Evolutionary conservation across 139 green algal genomes (phyloP), one percentile per base, ranked within the genome.

Genomic region (Tetraselmis striata): DNA sequence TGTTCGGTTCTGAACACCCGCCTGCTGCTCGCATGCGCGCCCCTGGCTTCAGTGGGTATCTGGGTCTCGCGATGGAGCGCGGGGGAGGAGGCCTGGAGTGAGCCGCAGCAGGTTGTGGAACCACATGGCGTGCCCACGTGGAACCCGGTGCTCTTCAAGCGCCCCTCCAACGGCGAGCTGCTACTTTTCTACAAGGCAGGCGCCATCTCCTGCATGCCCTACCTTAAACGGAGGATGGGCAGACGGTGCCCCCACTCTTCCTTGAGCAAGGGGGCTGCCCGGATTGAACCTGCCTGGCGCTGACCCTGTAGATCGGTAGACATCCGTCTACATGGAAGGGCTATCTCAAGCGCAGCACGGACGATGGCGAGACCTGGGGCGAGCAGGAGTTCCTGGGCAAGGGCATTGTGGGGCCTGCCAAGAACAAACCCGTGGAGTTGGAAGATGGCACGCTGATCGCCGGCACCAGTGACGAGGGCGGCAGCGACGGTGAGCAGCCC

Each of bases 351-450:
- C 31, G 77, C 2, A 78, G 30, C 26, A 32, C 23, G 18, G 82
- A 85, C 77, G 77, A 59, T 0, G 82, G 82, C 29, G 26, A 58
- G 74, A 85, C 82, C 0, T 85, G 82, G 82, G 31, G 31, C 0
- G 31, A 59, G 31, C 77, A 79, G 2, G 77, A 78, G 76, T 28
- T 23, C 58, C 74, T 85, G 77, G 30, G 30, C 22, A 32, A 30
- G 29, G 82, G 82, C 23, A 85, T 85, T 2, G 76, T 85, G n/a
- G 82, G 82, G 24, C 82, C 82, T 18, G 82, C 82, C 30, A 85
- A 85, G 77, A 85, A 85, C 31, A 85, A 85, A 75, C 82, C 82
- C 28, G 2, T 85, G 1, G 29, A 81, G 82, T 29, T 85, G 29
- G 76, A 67, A 18, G 82, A 83, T 30, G 82, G 82, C 2, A 77